Conservation (phyloP, 495 filamentous ascomycete genomes). For the Hypoxylon lenormandii region DNA sequence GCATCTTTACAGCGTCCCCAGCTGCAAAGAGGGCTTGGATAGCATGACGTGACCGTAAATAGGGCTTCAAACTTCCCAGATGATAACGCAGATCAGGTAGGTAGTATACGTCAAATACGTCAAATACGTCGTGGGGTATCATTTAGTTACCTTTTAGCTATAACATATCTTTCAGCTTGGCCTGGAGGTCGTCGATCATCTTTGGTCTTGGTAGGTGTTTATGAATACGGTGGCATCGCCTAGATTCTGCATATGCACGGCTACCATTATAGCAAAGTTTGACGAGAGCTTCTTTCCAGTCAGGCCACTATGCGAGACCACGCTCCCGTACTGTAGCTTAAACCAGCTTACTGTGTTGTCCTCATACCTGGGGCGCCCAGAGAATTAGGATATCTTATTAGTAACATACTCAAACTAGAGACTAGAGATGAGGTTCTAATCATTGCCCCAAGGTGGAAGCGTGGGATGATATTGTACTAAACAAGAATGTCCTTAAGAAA, state of each 20-base stretch:
- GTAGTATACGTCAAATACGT: conserved; percentile 11
- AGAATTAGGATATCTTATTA: not conserved
- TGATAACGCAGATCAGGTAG: conserved; percentile 8
- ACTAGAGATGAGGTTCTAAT: no score
- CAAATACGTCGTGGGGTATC: not conserved
- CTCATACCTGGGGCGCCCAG: not conserved
- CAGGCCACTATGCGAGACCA: not conserved
- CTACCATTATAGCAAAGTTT: not conserved
- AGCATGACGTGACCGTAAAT: not conserved
- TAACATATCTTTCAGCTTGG: conserved; percentile 18
- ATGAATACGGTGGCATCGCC: conserved; percentile 2
- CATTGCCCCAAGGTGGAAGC: not conserved
- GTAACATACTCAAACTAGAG: no score
- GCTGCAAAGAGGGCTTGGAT: not conserved
- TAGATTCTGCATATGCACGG: conserved; percentile 4
- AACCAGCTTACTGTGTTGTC: conserved; percentile 20
- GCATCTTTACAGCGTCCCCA: not conserved
- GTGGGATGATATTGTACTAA: not conserved
- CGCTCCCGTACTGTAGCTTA: not conserved
- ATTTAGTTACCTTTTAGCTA: conserved; percentile 10
- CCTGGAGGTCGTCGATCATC: conserved; percentile 19
- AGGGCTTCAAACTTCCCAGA: not conserved
- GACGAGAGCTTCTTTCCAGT: not conserved
- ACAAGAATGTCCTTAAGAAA: no score
- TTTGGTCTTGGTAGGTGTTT: conserved; percentile 11